Percentiles rank a stretch among this genome's conserved stretches.
Evolutionary conservation across 768 basidiomycete genomes (phyloP).

Genomic region (Kwoniella sp.): DNA sequence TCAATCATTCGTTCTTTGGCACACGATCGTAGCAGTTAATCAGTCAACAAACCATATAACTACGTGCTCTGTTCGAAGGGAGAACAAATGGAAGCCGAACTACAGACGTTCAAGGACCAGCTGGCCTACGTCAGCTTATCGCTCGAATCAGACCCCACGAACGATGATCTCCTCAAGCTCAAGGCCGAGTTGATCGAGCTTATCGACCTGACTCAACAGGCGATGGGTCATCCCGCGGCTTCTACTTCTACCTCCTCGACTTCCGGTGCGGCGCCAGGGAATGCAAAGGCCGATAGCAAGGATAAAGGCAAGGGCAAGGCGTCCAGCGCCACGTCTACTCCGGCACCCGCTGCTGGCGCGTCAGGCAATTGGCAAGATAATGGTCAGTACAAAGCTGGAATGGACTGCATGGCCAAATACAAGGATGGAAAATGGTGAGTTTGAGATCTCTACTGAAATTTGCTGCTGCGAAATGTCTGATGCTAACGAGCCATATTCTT

Average conservation of each 20-base stretch:
- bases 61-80: background rate
- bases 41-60: too few species aligned
- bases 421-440: constrained; percentile 57
- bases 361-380: constrained; percentile 43
- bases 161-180: constrained; percentile 53
- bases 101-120: constrained; percentile 55
- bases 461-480: background rate
- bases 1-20: too few species aligned
- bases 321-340: background rate
- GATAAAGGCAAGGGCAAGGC: constrained; percentile 47
- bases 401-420: constrained; percentile 57
- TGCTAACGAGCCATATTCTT: background rate
- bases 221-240: constrained; percentile 35
- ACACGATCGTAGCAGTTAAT: too few species aligned
- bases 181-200: constrained; percentile 54
- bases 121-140: constrained; percentile 55
- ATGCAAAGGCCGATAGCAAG: constrained; percentile 16
- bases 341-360: background rate
- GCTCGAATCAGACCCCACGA: constrained; percentile 53
- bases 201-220: constrained; percentile 52
- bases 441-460: background rate
- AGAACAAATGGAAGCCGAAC: constrained; percentile 53
- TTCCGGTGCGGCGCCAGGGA: constrained; percentile 6
- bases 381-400: constrained; percentile 53
- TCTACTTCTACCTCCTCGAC: constrained; percentile 1